Base-by-base conservation (phyloP, 495 filamentous ascomycete genomes). In the Penicillium riverlandense region DNA sequence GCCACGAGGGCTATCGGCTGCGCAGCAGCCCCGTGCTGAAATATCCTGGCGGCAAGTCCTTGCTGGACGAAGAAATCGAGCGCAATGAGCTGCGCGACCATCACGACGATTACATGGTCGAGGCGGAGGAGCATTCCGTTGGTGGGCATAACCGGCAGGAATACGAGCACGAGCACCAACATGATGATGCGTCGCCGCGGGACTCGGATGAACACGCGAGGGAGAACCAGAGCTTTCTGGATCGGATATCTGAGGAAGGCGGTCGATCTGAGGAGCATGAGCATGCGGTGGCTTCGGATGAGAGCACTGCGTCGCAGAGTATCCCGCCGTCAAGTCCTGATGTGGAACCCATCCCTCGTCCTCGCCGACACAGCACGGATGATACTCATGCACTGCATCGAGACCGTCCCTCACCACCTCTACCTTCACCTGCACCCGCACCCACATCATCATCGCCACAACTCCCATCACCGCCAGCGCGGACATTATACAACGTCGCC, bases 41-140 rank as follows among this genome's bases (percentile, higher is more conserved):
- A 63, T 91, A 82, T 40, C 88, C 91, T 1, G 94, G 94, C 6
- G 94, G 91, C 0, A 95, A 92, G 66, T 86, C 87, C 2, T 72
- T 96, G 11, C 64, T 99, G 41, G 92, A 99, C 61, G 87, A 96
- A 55, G 89, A 95, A 65, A 97, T 99, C 60, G 92, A 99, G 59
- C 75, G 90, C 27, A 96, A 89, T 59, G 92, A 99, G 65, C 72
- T 75, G 47, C 74, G 88, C 40, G 87, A 95, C 67, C 86, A 96
- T 56, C 85, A 90, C 50, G 91, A 95, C 58, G 90, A 90, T 7
- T 95, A 86, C 60, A 80, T 86, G 47, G 82, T 77, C 14, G 83
- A 82, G 41, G 53, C 58, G 29, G 67, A 70, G 45, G 72, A 67
- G 53, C 69, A 66, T 37, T 61, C 57, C 2, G 65, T 58, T 27